A percentile compares a stretch with the other conserved stretches of the same genome.
Evolutionary conservation across 2,329 filamentous ascomycete genomes (phyloP).

Genomic region (Raffaelea deltoideospora): DNA sequence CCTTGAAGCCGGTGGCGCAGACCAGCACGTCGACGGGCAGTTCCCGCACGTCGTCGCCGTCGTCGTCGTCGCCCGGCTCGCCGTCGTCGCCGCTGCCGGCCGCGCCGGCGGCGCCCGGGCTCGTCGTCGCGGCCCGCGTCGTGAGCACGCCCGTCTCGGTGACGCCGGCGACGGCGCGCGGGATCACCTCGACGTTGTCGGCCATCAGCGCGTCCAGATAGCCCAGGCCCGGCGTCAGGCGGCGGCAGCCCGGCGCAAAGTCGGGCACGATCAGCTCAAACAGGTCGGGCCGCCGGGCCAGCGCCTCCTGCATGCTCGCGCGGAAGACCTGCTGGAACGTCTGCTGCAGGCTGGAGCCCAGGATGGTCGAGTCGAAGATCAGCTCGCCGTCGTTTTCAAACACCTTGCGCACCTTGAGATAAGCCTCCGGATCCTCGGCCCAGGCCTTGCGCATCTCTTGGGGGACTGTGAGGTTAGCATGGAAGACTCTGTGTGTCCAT

Average conservation of each 20-base stretch:
- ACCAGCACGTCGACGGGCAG: conserved; percentile 30
- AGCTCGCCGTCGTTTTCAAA: conserved; percentile 27
- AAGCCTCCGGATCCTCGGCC: conserved; percentile 19
- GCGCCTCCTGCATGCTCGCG: conserved; percentile 22
- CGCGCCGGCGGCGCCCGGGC: too few relatives aligned
- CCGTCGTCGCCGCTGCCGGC: not conserved
- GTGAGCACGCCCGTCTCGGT: conserved; percentile 21
- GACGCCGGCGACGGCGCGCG: conserved; percentile 17
- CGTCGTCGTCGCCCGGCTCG: too few relatives aligned
- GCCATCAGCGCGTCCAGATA: conserved; percentile 28
- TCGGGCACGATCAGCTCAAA: conserved; percentile 25
- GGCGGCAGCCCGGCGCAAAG: conserved; percentile 28
- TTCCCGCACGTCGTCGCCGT: too few relatives aligned
- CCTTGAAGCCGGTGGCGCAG: conserved; percentile 31
- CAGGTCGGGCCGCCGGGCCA: conserved; percentile 27
- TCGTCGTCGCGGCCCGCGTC: conserved; percentile 10
- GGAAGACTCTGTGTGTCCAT: too few relatives aligned
- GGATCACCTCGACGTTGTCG: conserved; percentile 24
- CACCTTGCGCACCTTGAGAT: conserved; percentile 25
- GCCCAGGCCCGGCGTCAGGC: conserved; percentile 27
- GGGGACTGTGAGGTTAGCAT: conserved; percentile 16
- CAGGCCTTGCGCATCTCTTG: conserved; percentile 22
- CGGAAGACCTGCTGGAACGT: conserved; percentile 17
- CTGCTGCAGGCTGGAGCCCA: conserved; percentile 19
- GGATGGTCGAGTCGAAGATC: conserved; percentile 24